These are phyloP conservation scores for Mycena pura DNA, from an alignment of 768 basidiomycete species.

Conservation along the genomic window DNA sequence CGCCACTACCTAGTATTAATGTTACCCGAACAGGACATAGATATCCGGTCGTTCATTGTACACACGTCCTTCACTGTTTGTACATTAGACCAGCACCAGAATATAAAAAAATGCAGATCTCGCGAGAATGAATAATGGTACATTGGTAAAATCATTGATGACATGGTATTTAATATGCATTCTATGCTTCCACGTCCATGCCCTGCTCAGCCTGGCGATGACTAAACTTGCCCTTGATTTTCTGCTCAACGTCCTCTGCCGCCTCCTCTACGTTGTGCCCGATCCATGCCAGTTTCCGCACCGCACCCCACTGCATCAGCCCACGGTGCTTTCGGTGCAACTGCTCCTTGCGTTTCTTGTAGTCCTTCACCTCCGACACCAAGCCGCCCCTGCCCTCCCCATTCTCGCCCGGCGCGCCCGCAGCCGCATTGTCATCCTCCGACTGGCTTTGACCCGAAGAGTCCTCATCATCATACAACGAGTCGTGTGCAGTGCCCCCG, in stretches of 20 bases:
- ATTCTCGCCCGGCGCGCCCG: conserved; percentile 1
- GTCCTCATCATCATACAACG: conserved; percentile 30
- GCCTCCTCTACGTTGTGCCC: conserved; percentile 57
- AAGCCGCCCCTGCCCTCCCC: conserved; percentile 28
- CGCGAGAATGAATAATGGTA: too few relatives aligned
- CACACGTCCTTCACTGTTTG: not conserved
- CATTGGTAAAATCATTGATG: too few relatives aligned
- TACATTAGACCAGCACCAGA: too few relatives aligned
- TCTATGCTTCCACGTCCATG: conserved; percentile 48
- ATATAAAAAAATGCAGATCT: too few relatives aligned
- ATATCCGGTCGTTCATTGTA: conserved; percentile 10
- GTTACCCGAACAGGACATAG: not conserved
- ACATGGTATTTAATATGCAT: too few relatives aligned
- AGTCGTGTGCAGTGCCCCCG: conserved; percentile 26
- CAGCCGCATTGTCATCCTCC: conserved; percentile 32
- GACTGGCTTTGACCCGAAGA: conserved; percentile 23
- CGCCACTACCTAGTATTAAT: too few relatives aligned
- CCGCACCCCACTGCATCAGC: conserved; percentile 66
- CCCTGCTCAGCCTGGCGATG: conserved; percentile 42
- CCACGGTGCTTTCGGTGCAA: conserved; percentile 63
- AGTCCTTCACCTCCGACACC: conserved; percentile 46
- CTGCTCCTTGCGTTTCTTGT: conserved; percentile 49
- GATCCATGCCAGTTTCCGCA: conserved; percentile 62
- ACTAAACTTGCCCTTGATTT: conserved; percentile 45
- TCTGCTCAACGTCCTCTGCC: conserved; percentile 45